Percentiles rank a stretch among this genome's conserved stretches.
Evolutionary conservation across 192 early-diverging fungal genomes (phyloP).

Genomic region (Linnemannia schmuckeri): DNA sequence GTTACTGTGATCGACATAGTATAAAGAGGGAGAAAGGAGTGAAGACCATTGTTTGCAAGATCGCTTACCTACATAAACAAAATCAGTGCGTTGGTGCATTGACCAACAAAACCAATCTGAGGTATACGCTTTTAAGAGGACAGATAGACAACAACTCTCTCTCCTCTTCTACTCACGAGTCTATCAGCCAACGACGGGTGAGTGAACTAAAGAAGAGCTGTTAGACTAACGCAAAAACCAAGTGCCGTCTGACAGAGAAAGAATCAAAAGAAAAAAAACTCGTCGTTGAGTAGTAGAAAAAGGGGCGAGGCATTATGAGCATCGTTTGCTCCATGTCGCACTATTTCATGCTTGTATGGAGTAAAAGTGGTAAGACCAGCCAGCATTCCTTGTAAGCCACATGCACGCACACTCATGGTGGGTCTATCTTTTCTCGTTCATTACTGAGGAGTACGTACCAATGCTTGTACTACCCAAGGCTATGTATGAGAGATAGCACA

Average conservation of each 20-base stretch:
- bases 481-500: neutral
- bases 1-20: too few species aligned
- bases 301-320: too few species aligned
- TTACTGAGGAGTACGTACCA: neutral
- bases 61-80: neutral
- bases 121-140: neutral
- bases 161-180: neutral
- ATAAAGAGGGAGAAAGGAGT: too few species aligned
- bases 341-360: neutral
- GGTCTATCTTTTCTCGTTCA: neutral
- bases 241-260: neutral
- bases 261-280: neutral
- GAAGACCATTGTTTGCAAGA: too few species aligned
- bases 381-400: neutral
- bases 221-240: neutral
- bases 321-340: neutral
- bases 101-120: neutral
- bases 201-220: too few species aligned
- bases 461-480: neutral
- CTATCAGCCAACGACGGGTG: neutral
- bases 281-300: too few species aligned
- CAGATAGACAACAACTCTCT: neutral
- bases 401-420: neutral
- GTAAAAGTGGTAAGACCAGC: neutral
- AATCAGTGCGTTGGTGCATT: neutral